These are phyloP conservation scores for Hymenoscyphus repandus DNA, from an alignment of 2,329 filamentous ascomycete genomes.

Conservation along the genomic window DNA sequence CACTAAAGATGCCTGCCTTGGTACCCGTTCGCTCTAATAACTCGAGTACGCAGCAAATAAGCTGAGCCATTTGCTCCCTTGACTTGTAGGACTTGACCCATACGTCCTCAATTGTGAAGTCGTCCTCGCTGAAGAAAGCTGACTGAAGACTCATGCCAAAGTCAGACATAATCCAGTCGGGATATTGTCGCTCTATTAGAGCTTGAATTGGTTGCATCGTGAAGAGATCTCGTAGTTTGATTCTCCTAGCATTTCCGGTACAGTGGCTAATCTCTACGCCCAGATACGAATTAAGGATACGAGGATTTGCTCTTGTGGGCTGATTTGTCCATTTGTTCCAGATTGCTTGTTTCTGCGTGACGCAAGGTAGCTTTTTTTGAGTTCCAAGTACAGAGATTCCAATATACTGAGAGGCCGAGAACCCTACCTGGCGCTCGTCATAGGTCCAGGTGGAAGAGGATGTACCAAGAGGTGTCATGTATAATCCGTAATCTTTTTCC, in stretches of 20 bases:
- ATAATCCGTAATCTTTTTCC: slow-evolving; percentile 7
- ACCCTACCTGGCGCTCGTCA: slow-evolving; percentile 4
- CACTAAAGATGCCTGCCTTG: not conserved
- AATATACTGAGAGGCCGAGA: slow-evolving; percentile 7
- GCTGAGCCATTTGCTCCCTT: not conserved
- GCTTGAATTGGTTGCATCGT: not conserved
- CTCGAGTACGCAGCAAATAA: not conserved
- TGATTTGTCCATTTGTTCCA: slow-evolving; percentile 8
- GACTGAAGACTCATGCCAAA: not conserved
- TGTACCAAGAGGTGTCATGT: slow-evolving; percentile 8
- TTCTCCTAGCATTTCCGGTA: slow-evolving; percentile 12
- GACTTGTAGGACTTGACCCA: slow-evolving; percentile 1
- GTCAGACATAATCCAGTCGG: not conserved
- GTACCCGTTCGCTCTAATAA: not conserved
- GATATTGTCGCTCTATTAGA: not conserved
- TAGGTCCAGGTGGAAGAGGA: not conserved
- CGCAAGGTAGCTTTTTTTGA: slow-evolving; percentile 8
- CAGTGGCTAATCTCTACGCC: slow-evolving; percentile 14
- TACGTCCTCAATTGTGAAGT: not conserved
- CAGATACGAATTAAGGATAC: slow-evolving; percentile 7
- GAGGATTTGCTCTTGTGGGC: slow-evolving; percentile 5
- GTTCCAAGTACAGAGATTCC: not conserved
- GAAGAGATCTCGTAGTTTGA: slow-evolving; percentile 7
- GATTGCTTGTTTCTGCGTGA: slow-evolving; percentile 7
- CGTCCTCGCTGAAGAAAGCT: not conserved